These are phyloP conservation scores for Magnolia officinalis DNA, from an alignment of 164 flowering plant species.

Conservation along the genomic window DNA sequence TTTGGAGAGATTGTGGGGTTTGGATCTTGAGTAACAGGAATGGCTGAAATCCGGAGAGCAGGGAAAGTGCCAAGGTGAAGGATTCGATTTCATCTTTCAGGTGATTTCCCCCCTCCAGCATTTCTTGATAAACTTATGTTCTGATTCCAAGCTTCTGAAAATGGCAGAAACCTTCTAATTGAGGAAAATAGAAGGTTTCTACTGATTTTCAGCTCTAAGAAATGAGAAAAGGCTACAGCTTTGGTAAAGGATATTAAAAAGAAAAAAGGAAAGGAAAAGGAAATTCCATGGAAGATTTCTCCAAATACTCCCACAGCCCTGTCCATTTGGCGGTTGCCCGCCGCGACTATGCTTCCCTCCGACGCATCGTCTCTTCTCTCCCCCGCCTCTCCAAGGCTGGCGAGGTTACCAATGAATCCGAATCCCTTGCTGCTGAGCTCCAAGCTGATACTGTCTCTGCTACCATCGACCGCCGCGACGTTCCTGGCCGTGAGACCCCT, in stretches of 20 bases:
- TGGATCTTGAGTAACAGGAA: neutral
- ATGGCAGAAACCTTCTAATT: neutral
- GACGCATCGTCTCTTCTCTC: slow-evolving; percentile 51
- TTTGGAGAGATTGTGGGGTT: neutral
- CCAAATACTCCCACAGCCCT: slow-evolving; percentile 77
- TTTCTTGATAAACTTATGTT: neutral
- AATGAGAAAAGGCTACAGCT: neutral
- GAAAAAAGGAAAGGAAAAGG: neutral
- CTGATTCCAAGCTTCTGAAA: neutral
- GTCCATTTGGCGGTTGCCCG: slow-evolving; percentile 74
- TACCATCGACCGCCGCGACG: slow-evolving; percentile 85
- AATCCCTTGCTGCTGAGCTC: slow-evolving; percentile 73
- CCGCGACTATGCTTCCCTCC: slow-evolving; percentile 60
- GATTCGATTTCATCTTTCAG: neutral
- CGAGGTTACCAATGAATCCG: slow-evolving; percentile 70
- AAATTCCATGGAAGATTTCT: slow-evolving; percentile 65
- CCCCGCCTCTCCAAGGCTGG: slow-evolving; percentile 81
- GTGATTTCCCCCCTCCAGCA: neutral
- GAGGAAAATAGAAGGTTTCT: neutral
- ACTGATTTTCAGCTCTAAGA: neutral
- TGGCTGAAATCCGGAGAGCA: neutral
- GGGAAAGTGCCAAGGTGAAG: neutral
- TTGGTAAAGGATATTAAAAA: neutral
- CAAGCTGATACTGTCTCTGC: slow-evolving; percentile 75
- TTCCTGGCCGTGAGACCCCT: slow-evolving; percentile 98